Evolutionary conservation across 2,329 filamentous ascomycete species (phyloP), one percentile per base, ranked within the genome.

Genomic region (Chaetomiaceae sp.): DNA sequence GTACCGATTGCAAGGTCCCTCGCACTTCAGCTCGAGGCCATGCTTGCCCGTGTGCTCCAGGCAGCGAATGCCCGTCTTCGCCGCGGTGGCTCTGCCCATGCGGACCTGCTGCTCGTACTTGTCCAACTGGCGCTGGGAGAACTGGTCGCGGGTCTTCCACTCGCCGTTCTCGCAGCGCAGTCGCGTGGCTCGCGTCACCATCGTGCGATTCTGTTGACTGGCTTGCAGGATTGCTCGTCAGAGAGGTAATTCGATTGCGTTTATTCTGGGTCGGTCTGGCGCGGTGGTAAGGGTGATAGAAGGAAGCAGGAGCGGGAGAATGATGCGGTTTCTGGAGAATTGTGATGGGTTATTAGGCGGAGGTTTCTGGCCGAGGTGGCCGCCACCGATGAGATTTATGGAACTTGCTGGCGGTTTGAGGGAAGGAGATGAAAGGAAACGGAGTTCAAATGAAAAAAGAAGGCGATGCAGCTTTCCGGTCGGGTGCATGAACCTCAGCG

Each of bases 1-100:
- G 51, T 53, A 58, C 5, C 54, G 53, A 33, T 54, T 57, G 47
- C 71, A 74, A 12, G 69, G 69, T 0, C 71, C 71, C 7, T 66
- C 34, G 53, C 65, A 67, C 40, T 58, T 33, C 4, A 63, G 15
- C 29, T 64, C 63, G 0, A 47, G 51, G 7, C 7, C 12, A 7
- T 27, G 25, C 31, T 27, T 20, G 15, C 9, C 14, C 0, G 34
- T 59, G 40, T 71, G 69, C 1, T 51, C 44, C 6, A 62, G 55
- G 59, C 70, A 71, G 3, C 63, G 56, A 20, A 71, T 59, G 0
- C 59, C 58, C 6, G 67, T 61, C 6, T 61, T 59, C 23, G 38
- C 48, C 0, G 64, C 57, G 0, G 58, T 64, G 12, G 59, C 53
- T 2, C 42, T 51, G 1, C 60, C 54, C 7, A 14, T 19, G 6